Evolutionary conservation across 768 basidiomycete genomes (phyloP), one percentile per base, ranked within the genome.

Genomic region (Pleurotus sapidus): DNA sequence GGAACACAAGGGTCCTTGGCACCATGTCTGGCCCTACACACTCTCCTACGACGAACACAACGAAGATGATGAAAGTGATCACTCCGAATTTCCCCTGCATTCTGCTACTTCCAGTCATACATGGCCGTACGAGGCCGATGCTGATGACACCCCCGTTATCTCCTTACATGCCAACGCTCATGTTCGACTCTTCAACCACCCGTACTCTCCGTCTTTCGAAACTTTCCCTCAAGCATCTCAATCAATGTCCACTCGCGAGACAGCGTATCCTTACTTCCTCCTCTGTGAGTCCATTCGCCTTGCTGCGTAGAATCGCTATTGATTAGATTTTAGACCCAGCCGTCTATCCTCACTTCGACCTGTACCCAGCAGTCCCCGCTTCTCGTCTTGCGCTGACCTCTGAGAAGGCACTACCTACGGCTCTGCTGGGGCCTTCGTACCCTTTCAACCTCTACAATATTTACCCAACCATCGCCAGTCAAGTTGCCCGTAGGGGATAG

Each of bases 331-430:
- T 47, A 74, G 71, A 73, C 59, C 66, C 70, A 55, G 34, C 68
- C 39, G 61, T 70, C 23, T 75, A 77, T 57, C 74, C 73, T 49
- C 57, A 72, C 48, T 70, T 75, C 49, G 65, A 71, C 57, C 55
- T 72, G 24, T 72, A 72, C 49, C 70, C 68, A 4, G 37, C 61
- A 18, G 20, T 43, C 42, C 51, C 38, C 23, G 38, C 49, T 9
- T 37, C 37, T 18, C 18, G 14, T 17, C 51, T 54, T 24, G 20
- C 51, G 20, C 4, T 34, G 30, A 3, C 30, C 3, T 8, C 39
- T 12, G 15, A 5, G 17, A 4, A n/a, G 15, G 24, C 37, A 24
- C 9, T 9, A 6, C 34, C 20, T 12, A 3, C 30, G 9, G 51
- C 40, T 11, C 12, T 42, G 2, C 39, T 42, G 4, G 39, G 51